Evolutionary conservation across 352 stramenopile genomes (phyloP), one percentile per base, ranked within the genome.

Genomic region (Pythium inflatum): DNA sequence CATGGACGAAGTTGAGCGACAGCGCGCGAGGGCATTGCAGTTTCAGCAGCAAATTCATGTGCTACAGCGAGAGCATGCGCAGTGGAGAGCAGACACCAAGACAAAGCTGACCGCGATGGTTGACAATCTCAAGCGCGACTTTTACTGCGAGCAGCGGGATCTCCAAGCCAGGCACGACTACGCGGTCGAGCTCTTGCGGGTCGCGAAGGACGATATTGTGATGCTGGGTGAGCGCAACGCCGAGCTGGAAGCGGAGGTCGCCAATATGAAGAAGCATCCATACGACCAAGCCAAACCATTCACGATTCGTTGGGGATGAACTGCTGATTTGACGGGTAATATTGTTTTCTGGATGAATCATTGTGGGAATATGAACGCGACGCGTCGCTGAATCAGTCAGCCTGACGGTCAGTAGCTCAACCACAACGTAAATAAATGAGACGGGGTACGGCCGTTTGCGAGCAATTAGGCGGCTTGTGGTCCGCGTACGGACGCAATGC

Each of bases 171-270:
- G 87, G 41, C 89, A 81, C 48, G 76, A 77, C 8, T 78, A 87
- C 46, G 81, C 73, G 0, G 72, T 88, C 3, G 48, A 69, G 50
- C 68, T 94, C 24, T 56, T 94, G 58, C 80, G 80, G 2, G 73
- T 82, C n/a, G 82, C 85, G 18, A 73, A 79, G 13, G 81, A 89
- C 56, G 88, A 95, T 56, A 88, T 95, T 49, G 67, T 84, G 12
- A 59, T 75, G 48, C 77, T 95, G 1, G 72, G 70, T 2, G 62
- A 68, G 24, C 68, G 74, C n/a, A 95, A 95, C 62, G 59, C 76
- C 14, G 76, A 85, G 45, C 73, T 93, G 14, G 78, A 93, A 34
- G 73, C 73, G 25, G 65, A 88, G 57, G 58, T 63, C 1, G 22
- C 34, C 20, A 24, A 36, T 13, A 46, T 28, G n/a, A n/a, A n/a